These are phyloP conservation scores for Pythium biforme DNA, from an alignment of 352 stramenopile species.

Conservation along the genomic window DNA sequence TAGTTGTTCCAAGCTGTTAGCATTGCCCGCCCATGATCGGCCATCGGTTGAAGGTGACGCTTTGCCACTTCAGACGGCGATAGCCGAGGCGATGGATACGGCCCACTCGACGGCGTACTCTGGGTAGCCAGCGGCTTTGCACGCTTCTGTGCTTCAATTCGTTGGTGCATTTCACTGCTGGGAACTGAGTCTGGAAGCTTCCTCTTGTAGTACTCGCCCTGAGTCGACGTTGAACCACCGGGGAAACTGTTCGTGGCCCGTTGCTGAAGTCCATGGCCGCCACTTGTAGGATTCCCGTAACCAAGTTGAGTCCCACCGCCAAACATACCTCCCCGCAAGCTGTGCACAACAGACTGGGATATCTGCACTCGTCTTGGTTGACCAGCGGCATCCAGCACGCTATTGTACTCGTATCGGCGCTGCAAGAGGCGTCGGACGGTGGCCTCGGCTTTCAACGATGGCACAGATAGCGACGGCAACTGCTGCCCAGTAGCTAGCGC, in stretches of 20 bases:
- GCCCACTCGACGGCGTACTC: neutral
- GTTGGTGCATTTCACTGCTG: slow-evolving; percentile 5
- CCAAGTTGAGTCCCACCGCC: slow-evolving; percentile 17
- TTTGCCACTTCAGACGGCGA: slow-evolving; percentile 12
- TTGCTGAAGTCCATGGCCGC: neutral
- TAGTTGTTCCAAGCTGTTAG: slow-evolving; percentile 80
- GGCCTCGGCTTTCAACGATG: slow-evolving; percentile 32
- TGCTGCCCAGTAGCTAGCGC: neutral
- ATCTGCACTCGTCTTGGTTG: slow-evolving; percentile 12
- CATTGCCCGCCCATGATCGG: slow-evolving; percentile 67
- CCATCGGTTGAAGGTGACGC: slow-evolving; percentile 51
- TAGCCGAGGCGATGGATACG: neutral
- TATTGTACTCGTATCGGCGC: slow-evolving; percentile 27
- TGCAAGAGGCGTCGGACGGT: slow-evolving; percentile 25
- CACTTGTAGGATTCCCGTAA: slow-evolving; percentile 3
- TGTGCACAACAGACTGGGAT: slow-evolving; percentile 21
- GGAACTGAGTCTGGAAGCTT: slow-evolving; percentile 11
- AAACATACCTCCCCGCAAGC: slow-evolving; percentile 14
- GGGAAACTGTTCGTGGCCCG: neutral
- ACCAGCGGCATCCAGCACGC: neutral
- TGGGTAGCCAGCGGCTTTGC: slow-evolving; percentile 1
- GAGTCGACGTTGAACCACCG: neutral
- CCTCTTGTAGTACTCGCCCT: slow-evolving; percentile 18
- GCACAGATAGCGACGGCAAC: slow-evolving; percentile 13
- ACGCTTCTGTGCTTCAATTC: slow-evolving; percentile 21